Base-by-base conservation (phyloP, 805 yeast genomes). In the Nematodospora valgi region DNA sequence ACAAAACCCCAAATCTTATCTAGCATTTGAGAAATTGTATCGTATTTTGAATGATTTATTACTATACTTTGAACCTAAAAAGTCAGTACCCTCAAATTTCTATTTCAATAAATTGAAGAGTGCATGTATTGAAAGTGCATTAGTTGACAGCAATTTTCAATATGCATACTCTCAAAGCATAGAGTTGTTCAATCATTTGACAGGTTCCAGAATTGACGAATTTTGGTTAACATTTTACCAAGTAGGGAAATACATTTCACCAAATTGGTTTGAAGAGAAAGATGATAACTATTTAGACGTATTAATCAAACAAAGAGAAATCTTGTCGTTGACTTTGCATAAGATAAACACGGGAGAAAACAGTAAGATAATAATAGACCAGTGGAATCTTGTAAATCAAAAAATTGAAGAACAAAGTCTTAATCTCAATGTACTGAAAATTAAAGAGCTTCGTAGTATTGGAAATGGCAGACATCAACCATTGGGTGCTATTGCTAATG, bases 201-300 rank as follows among this genome's bases (percentile, higher is more conserved):
- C 12, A 39, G n/a, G n/a, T n/a, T n/a, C n/a, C n/a, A n/a, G n/a
- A n/a, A n/a, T 64, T 26, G 51, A 54, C 24, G 60, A 60, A 12
- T 58, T 66, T 31, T 87, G 96, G 95, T 67, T 79, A 17, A 76
- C 85, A 1, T 76, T 82, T 41, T 82, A 80, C 47, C 95, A 86
- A 47, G 79, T 82, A 3, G 84, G 85, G 3, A 82, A 83, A 55
- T 64, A 46, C 37, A 52, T 58, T 9, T 51, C 59, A 5, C 56
- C 63, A 2, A 49, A 47, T 7, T 58, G 63, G 50, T 48, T 46
- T 30, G 51, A 41, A 4, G 54, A 49, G 2, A 55, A 48, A 8
- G 54, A 49, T 58, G 40, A 44, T n/a, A 45, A 46, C 4, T 41
- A 39, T 19, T 29, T 52, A 11, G 51, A 51, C 0, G 43, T 54